These are phyloP conservation scores for Mortierella sp. DNA, from an alignment of 371 early-diverging fungal species.

Conservation along the genomic window DNA sequence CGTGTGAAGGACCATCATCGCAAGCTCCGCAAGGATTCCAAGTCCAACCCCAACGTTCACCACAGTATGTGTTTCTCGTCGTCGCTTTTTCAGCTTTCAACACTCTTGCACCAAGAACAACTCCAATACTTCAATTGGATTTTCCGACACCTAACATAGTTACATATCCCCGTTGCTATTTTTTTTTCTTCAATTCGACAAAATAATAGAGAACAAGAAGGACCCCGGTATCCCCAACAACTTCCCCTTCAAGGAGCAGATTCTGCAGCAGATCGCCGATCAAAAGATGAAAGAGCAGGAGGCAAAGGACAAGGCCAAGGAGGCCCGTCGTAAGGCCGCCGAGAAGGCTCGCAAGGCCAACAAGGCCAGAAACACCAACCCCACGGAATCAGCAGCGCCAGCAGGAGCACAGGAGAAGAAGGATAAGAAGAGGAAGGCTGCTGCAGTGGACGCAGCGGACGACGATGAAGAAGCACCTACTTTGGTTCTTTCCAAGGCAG, in stretches of 20 bases:
- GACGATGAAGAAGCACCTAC: conserved; percentile 5
- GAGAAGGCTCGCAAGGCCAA: conserved; percentile 68
- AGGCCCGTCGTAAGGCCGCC: conserved; percentile 62
- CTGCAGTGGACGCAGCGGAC: conserved; percentile 1
- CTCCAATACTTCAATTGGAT: neutral
- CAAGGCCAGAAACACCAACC: conserved; percentile 73
- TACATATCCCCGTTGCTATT: neutral
- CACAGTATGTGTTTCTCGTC: conserved; percentile 58
- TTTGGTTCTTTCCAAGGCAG: conserved; percentile 36
- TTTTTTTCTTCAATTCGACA: neutral
- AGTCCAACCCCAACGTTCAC: conserved; percentile 70
- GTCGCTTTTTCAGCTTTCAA: neutral
- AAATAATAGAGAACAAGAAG: conserved; percentile 76
- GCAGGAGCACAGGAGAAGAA: conserved; percentile 21
- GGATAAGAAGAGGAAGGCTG: conserved; percentile 17
- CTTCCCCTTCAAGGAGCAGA: conserved; percentile 88
- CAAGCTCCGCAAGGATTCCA: conserved; percentile 80
- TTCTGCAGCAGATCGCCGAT: conserved; percentile 77
- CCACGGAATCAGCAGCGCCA: conserved; percentile 29
- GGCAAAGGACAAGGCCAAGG: conserved; percentile 67
- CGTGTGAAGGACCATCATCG: conserved; percentile 83
- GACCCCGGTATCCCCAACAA: conserved; percentile 96
- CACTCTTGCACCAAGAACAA: neutral
- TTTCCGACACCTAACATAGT: neutral
- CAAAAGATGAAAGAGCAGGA: conserved; percentile 65